A percentile compares a stretch with the other conserved stretches of the same genome.
phyloP scores from a whole-genome alignment of 1,139 yeast species.

The Diutina catenulata region DNA sequence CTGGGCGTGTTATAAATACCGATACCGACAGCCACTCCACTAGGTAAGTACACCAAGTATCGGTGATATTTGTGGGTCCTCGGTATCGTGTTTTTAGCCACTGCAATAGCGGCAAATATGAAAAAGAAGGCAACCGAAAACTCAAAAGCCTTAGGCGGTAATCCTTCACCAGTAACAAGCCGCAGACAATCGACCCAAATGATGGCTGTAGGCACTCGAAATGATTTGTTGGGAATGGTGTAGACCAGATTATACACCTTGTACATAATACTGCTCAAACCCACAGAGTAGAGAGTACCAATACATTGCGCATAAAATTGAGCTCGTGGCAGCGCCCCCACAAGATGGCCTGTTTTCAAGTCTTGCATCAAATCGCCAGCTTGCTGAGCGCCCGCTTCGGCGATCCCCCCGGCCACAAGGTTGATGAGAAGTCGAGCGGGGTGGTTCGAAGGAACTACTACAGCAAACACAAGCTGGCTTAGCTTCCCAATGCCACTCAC shows the following conservation, averaged over 20 bases:
- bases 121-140: constrained; percentile 57
- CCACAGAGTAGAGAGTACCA: constrained; percentile 76
- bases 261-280: constrained; percentile 74
- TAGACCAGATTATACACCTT: constrained; percentile 70
- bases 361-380: constrained; percentile 99
- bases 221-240: constrained; percentile 68
- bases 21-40: constrained; percentile 94
- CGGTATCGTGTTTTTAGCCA: constrained; percentile 45
- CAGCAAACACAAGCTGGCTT: constrained; percentile 79
- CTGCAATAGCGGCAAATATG: constrained; percentile 59
- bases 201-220: constrained; percentile 87
- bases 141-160: constrained; percentile 67
- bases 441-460: constrained; percentile 61
- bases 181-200: constrained; percentile 97
- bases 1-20: constrained; percentile 93
- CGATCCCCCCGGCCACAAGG: constrained; percentile 89
- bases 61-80: constrained; percentile 24
- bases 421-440: constrained; percentile 80
- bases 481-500: constrained; percentile 94
- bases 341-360: constrained; percentile 80
- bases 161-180: constrained; percentile 79
- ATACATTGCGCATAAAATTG: constrained; percentile 84
- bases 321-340: constrained; percentile 88
- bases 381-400: constrained; percentile 98
- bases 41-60: constrained; percentile 56